Percentiles rank a stretch among this genome's conserved stretches.
phyloP scores from a whole-genome alignment of 169 alveolate genomes.

The Neospora caninum region DNA sequence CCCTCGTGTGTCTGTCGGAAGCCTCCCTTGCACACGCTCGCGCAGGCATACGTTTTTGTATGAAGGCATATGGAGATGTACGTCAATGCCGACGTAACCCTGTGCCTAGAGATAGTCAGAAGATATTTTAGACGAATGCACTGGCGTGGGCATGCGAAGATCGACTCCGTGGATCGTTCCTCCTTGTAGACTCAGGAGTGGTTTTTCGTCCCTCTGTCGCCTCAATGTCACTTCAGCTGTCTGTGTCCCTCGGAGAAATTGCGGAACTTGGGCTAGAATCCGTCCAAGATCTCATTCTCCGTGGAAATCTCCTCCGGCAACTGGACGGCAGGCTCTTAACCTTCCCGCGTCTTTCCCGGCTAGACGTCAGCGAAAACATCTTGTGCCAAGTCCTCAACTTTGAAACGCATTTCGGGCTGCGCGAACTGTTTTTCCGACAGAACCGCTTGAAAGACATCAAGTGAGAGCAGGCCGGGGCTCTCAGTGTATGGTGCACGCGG shows the following conservation, averaged over 20 bases:
- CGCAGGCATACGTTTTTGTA: too few relatives aligned
- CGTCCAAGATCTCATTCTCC: background rate
- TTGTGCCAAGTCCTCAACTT: background rate
- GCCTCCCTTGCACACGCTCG: too few relatives aligned
- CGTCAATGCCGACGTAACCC: too few relatives aligned
- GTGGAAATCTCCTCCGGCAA: background rate
- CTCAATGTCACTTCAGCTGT: background rate
- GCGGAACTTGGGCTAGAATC: background rate
- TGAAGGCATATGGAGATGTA: too few relatives aligned
- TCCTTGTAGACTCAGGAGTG: background rate
- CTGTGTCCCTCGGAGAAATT: conserved; percentile 10
- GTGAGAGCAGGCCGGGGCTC: background rate
- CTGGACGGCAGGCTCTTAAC: conserved; percentile 1
- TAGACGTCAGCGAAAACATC: background rate
- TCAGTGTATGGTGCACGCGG: too few relatives aligned
- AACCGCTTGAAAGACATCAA: conserved; percentile 20
- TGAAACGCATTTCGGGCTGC: background rate
- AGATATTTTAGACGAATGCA: too few relatives aligned
- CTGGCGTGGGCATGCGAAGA: too few relatives aligned
- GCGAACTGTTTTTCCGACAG: background rate
- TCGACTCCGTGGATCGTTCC: background rate
- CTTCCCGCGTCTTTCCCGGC: background rate
- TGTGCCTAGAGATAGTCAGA: too few relatives aligned
- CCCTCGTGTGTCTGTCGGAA: too few relatives aligned
- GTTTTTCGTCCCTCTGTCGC: background rate